These are phyloP conservation scores for Pachysandra terminalis DNA, from an alignment of 164 flowering plant species.

Conservation along the genomic window DNA sequence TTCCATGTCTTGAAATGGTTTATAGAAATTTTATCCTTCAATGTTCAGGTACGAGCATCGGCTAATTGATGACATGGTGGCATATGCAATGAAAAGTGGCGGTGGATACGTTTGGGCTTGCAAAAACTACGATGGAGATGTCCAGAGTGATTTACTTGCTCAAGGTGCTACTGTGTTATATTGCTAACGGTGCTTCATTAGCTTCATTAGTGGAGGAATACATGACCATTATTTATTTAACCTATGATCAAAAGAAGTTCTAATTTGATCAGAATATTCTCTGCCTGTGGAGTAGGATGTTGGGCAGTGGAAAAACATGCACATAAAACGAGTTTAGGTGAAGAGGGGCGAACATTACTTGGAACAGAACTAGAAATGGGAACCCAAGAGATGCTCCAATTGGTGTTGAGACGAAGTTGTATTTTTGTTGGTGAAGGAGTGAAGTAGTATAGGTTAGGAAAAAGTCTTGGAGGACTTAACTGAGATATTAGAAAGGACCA, in stretches of 20 bases:
- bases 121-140: conserved; percentile 99
- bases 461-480: no score
- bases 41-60: conserved; percentile 93
- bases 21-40: conserved; percentile 10
- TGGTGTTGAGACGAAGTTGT: no score
- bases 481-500: no score
- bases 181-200: neutral
- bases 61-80: conserved; percentile 99
- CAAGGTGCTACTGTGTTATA: conserved; percentile 60
- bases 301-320: neutral
- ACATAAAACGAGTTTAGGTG: neutral
- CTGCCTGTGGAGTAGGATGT: neutral
- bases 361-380: no score
- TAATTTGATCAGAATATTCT: neutral
- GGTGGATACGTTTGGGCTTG: conserved; percentile 99
- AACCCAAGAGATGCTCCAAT: no score
- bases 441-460: no score
- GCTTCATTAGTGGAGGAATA: neutral
- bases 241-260: neutral
- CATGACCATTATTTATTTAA: neutral
- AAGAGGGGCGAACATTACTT: no score
- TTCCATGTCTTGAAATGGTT: conserved; percentile 8
- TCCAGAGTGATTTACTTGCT: conserved; percentile 98
- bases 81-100: conserved; percentile 90
- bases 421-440: no score